phyloP scores from a whole-genome alignment of 2,329 filamentous ascomycete species.

The Monosporascus sp. region DNA sequence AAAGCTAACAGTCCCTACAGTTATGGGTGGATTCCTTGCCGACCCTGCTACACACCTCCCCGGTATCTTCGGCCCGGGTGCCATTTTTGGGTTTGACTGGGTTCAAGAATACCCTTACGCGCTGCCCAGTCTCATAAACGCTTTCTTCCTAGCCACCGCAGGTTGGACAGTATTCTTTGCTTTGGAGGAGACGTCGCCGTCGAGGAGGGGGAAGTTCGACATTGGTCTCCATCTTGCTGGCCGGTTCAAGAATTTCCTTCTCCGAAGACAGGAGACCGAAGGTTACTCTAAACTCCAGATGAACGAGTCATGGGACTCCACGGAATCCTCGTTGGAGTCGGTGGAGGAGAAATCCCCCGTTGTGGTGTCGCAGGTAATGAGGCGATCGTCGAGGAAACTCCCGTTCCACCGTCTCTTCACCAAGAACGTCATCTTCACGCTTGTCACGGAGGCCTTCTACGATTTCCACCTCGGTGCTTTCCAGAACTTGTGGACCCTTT shows the following conservation, averaged over 20 bases:
- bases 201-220: conserved; percentile 40
- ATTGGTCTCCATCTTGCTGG: conserved; percentile 33
- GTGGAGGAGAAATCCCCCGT: conserved; percentile 5
- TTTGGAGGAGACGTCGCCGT: conserved; percentile 54
- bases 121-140: conserved; percentile 63
- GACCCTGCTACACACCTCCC: conserved; percentile 61
- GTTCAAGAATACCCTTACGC: conserved; percentile 63
- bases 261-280: conserved; percentile 20
- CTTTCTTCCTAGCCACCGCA: conserved; percentile 51
- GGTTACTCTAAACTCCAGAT: conserved; percentile 26
- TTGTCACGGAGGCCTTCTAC: conserved; percentile 62
- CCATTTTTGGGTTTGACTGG: conserved; percentile 56
- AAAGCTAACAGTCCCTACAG: conserved; percentile 20
- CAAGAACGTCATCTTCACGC: conserved; percentile 42
- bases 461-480: conserved; percentile 67
- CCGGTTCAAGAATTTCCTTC: conserved; percentile 25
- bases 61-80: conserved; percentile 54
- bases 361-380: conserved; percentile 27
- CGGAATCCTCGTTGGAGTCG: conserved; percentile 2
- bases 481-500: conserved; percentile 63
- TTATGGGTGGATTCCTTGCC: conserved; percentile 61
- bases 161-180: conserved; percentile 54
- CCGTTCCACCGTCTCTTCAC: conserved; percentile 41
- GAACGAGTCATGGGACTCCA: conserved; percentile 9
- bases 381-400: conserved; percentile 15